Base-by-base conservation (phyloP, 352 stramenopile species). In the Phytopythium kandeliae region DNA sequence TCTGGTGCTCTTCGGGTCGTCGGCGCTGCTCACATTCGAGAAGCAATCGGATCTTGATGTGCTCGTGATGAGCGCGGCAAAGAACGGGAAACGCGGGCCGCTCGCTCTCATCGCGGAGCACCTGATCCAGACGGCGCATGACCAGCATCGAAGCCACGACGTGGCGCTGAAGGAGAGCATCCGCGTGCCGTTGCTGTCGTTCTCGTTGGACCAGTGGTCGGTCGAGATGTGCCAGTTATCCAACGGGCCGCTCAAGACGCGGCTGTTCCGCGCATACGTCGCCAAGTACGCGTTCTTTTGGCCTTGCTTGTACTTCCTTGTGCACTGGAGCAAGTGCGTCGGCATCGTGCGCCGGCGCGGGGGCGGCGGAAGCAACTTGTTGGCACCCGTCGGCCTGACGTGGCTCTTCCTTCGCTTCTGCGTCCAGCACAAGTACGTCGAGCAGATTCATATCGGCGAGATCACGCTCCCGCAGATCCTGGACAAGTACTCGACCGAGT, bases 351-450 rank as follows among this genome's bases (percentile, higher is more conserved):
- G 74, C 16, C 77, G 81, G 16, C 69, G 72, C 0, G 76, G 65
- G 8, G 62, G 72, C 26, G 67, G 65, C 33, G 78, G 81, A 2
- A 45, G 69, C 10, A 67, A 82, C 38, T 66, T 90, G 49, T 74
- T 92, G 52, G 68, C 67, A 9, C 74, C 78, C 0, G 76, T 77
- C 2, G 79, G 74, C 12, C 86, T 92, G 43, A 77, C 86, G 48
- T 89, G 81, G 81, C 41, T 92, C 10, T 89, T 89, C 51, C 16
- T 90, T 22, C 50, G 63, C 0, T 92, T 90, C 65, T 90, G 77
- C 49, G 61, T 67, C 19, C 47, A 80, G 21, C 49, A 75, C 10
- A 58, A 65, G 8, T 85, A 76, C 50, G 66, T 92, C 0, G 22
- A 70, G 11, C 55, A 41, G 22, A 71, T 89, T 19, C 62, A 74